Percentiles rank a stretch among this genome's conserved stretches.
Evolutionary conservation across 441 rosid genomes (phyloP).

Genomic region (Erodium moschatum): DNA sequence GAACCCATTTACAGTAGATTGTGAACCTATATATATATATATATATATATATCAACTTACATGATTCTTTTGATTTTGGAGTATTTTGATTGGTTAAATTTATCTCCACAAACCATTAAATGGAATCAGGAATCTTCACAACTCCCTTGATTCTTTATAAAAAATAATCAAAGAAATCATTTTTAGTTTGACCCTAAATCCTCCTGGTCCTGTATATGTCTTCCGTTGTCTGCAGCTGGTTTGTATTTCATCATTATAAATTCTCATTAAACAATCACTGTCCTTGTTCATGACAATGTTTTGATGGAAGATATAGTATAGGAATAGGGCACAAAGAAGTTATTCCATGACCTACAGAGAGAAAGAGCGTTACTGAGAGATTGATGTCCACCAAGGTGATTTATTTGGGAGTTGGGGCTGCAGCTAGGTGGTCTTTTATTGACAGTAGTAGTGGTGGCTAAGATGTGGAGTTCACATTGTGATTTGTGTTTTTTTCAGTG

Average conservation of each 20-base stretch:
- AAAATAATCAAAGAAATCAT: background rate
- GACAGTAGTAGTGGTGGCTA: background rate
- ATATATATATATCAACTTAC: background rate
- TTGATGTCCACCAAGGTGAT: constrained; percentile 7
- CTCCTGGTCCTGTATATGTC: background rate
- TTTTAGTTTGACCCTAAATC: background rate
- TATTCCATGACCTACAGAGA: background rate
- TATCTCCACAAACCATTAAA: background rate
- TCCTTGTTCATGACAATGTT: background rate
- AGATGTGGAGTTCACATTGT: background rate
- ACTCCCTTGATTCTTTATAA: too few species aligned
- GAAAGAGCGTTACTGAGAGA: background rate
- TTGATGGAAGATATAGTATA: background rate
- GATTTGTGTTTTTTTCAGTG: background rate
- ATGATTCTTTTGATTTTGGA: constrained; percentile 8
- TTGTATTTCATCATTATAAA: too few species aligned
- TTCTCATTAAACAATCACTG: too few species aligned
- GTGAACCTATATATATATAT: too few species aligned
- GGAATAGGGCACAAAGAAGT: background rate
- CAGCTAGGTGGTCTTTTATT: background rate
- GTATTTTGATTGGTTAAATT: background rate
- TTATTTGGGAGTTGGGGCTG: background rate
- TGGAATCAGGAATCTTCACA: background rate
- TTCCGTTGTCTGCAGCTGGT: background rate
- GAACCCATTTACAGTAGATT: too few species aligned